Evolutionary conservation across 345 rosid species (phyloP).

Genomic region (Pugionium cornutum): DNA sequence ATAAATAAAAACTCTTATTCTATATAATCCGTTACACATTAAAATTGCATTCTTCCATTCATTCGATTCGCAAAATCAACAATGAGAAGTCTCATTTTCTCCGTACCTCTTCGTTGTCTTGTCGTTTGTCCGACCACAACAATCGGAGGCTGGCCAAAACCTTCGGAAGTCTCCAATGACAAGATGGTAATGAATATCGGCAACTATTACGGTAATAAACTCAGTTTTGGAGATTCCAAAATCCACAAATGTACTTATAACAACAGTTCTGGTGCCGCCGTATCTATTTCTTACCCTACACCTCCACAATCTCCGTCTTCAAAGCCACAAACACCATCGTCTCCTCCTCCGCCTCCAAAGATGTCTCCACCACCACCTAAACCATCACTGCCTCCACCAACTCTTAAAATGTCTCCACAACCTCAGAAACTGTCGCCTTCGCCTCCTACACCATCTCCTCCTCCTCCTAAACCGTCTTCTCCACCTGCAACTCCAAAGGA

Average conservation of each 20-base stretch:
- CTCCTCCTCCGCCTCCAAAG: neutral
- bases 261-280: conserved; percentile 34
- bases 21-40: no score
- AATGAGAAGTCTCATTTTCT: no score
- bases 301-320: conserved; percentile 43
- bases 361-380: conserved; percentile 4
- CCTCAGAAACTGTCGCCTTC: conserved; percentile 1
- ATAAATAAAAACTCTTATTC: no score
- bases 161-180: conserved; percentile 3
- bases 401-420: conserved; percentile 5
- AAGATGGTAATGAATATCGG: neutral
- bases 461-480: conserved; percentile 29
- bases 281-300: conserved; percentile 27
- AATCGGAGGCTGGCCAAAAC: no score
- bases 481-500: conserved; percentile 8
- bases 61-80: no score
- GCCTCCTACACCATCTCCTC: no score
- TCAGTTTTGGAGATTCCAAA: conserved; percentile 17
- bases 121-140: no score
- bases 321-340: no score
- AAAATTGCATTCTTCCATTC: no score
- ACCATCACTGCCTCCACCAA: conserved; percentile 6
- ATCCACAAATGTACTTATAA: conserved; percentile 23
- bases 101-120: no score
- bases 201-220: neutral